phyloP scores from a whole-genome alignment of 1,284 basidiomycete genomes.

The Inonotus obliquus region DNA sequence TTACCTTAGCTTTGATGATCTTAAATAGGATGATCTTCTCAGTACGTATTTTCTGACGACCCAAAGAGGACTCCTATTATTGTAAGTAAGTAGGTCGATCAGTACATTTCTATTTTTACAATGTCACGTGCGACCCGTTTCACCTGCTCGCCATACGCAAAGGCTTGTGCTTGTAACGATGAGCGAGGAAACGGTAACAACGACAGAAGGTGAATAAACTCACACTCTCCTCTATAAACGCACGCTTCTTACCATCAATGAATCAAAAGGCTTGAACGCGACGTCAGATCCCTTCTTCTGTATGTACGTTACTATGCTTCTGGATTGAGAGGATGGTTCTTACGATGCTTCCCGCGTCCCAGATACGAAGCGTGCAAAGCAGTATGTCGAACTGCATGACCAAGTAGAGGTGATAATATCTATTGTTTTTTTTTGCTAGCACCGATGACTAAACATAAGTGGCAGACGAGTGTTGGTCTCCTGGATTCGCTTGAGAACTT shows the following conservation, averaged over 20 bases:
- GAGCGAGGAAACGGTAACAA: not conserved
- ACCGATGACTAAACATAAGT: constrained; percentile 14
- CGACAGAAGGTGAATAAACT: not conserved
- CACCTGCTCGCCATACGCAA: not conserved
- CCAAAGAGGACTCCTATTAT: no score
- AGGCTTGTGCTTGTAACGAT: not conserved
- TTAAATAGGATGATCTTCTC: no score
- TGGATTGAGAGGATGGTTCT: not conserved
- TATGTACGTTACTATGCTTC: not conserved
- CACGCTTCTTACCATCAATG: not conserved
- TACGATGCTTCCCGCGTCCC: not conserved
- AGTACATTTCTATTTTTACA: not conserved
- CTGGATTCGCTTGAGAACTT: constrained; percentile 86
- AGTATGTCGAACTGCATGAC: constrained; percentile 79
- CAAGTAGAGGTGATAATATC: constrained; percentile 58
- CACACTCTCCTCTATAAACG: not conserved
- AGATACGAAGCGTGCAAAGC: constrained; percentile 45
- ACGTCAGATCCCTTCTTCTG: constrained; percentile 10
- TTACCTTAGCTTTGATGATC: not conserved
- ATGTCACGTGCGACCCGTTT: not conserved
- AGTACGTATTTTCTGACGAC: no score
- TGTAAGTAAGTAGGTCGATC: no score
- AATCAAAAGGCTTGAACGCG: not conserved
- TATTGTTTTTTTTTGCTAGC: constrained; percentile 1
- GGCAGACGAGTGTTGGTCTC: constrained; percentile 69